Evolutionary conservation across 2,329 filamentous ascomycete genomes (phyloP), one percentile per base, ranked within the genome.

Genomic region (Ophiognomonia clavigignenti-juglandacearum): DNA sequence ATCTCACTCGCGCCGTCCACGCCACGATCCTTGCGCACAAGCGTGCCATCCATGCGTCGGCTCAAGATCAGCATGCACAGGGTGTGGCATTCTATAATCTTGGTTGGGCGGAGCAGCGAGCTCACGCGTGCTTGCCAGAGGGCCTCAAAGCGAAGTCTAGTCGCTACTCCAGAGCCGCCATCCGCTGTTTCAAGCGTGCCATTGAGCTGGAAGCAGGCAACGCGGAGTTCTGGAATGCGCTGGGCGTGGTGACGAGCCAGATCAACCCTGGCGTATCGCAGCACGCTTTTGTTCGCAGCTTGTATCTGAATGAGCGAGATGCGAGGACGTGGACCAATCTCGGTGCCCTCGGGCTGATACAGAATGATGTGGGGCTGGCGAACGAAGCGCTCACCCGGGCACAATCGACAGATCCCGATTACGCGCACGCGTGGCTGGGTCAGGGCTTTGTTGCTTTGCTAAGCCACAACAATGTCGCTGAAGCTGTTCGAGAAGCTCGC

Each of bases 1-100:
- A 78, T 46, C 61, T 87, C 26, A 77, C 74, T 2, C 70, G 75
- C 52, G 83, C 78, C 52, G 65, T 95, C 1, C 78, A 87, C 51
- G 81, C 85, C 13, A 80, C 86, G 0, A 87, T 97, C 23, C 70
- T 97, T 16, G 86, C 88, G 6, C 88, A 95, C 64, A 98, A 97
- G 64, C 80, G 88, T 53, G 90, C 90, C 7, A 83, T 97, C 13
- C 71, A 86, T 56, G 78, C 83, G 32, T 85, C 85, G 14, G 71
- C 82, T 1, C 72, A 83, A 49, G 91, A 98, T 59, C 63, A 80
- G 7, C 88, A 96, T 62, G 91, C 92, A 4, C 91, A 95, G 65
- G 88, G 93, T 1, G 88, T 97, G n/a, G 88, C 91, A 0, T 93
- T 92, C 77, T 98, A 96, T 67, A 98, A 98, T 59, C 73, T 98